Base-by-base conservation (phyloP, 352 stramenopile genomes). In the Pythium oligandrum region DNA sequence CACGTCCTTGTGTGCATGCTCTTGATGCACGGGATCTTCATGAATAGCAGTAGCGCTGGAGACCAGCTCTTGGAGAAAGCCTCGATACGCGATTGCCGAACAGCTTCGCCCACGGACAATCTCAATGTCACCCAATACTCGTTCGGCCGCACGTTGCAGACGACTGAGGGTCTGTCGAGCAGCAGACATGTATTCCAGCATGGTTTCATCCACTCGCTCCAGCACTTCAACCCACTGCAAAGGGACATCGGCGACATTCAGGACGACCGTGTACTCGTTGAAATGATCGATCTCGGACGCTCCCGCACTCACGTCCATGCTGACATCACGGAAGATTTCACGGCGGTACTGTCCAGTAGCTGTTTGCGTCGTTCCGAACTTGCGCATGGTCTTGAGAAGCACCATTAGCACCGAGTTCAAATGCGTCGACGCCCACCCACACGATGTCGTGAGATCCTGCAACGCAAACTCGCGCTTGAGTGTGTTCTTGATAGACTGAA, bases 221-320 rank as follows among this genome's bases (percentile, higher is more conserved):
- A 88, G 51, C 32, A 83, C 64, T 58, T 83, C 67, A n/a, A 86
- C 53, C 77, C 77, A 88, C 43, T 88, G 77, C 3, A 86, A 51
- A 2, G 74, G 77, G 6, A 88, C 77, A 51, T 88, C 77, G 0
- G 77, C 69, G 3, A 76, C 71, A 39, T 84, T 85, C 31, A 88
- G 50, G 4, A 59, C 59, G 7, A 88, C 69, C 6, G 57, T 66
- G 44, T 84, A 88, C 56, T 86, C 77, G 53, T 88, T 69, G 40
- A 63, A 66, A 33, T 70, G 67, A 47, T 88, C 74, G 26, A 88
- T 86, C 4, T 75, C 70, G 1, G 74, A 84, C 4, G 68, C 50
- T 30, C 80, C 67, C 2, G 70, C 56, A 43, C 74, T 76, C 34
- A 68, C 5, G 48, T 57, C 26, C 10, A 70, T 1, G 48, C 68